Conservation (phyloP, 2,329 filamentous ascomycete genomes). For the Fusarium stilboides region DNA sequence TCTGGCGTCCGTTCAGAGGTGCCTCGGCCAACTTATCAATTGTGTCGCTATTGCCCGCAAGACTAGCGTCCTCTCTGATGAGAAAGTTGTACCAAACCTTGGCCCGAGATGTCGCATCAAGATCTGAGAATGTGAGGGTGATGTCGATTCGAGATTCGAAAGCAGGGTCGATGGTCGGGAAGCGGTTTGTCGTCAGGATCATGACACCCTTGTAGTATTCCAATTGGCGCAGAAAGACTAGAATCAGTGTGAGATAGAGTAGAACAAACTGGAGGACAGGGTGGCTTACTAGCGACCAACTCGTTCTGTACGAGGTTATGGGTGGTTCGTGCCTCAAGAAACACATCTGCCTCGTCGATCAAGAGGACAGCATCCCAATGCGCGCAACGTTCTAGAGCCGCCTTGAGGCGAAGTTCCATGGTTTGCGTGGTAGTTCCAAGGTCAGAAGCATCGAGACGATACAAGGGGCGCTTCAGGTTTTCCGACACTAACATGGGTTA, state of each 20-base stretch:
- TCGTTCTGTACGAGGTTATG: conserved; percentile 46
- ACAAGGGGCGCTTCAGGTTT: conserved; percentile 20
- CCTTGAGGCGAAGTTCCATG: conserved; percentile 15
- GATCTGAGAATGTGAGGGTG: conserved; percentile 52
- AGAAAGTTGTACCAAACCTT: conserved; percentile 46
- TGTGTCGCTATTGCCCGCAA: not conserved
- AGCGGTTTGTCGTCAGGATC: conserved; percentile 60
- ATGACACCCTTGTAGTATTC: conserved; percentile 57
- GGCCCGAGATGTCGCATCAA: conserved; percentile 38
- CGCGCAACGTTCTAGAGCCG: conserved; percentile 49
- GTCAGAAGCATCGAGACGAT: conserved; percentile 26
- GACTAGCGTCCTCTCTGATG: rapidly evolving
- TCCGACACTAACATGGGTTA: conserved; percentile 34
- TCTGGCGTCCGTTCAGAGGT: conserved; percentile 39
- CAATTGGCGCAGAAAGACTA: conserved; percentile 48
- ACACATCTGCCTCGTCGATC: conserved; percentile 58
- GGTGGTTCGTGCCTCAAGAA: conserved; percentile 51
- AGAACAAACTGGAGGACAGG: no score
- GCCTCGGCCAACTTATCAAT: conserved; percentile 1
- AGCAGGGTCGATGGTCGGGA: conserved; percentile 58
- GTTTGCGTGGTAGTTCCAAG: not conserved
- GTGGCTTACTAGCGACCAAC: conserved; percentile 49
- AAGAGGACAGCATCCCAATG: conserved; percentile 56
- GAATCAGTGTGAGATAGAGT: not conserved
- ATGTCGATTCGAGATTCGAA: conserved; percentile 63